phyloP scores from a whole-genome alignment of 441 rosid genomes.

The Bruguiera hainesii region DNA sequence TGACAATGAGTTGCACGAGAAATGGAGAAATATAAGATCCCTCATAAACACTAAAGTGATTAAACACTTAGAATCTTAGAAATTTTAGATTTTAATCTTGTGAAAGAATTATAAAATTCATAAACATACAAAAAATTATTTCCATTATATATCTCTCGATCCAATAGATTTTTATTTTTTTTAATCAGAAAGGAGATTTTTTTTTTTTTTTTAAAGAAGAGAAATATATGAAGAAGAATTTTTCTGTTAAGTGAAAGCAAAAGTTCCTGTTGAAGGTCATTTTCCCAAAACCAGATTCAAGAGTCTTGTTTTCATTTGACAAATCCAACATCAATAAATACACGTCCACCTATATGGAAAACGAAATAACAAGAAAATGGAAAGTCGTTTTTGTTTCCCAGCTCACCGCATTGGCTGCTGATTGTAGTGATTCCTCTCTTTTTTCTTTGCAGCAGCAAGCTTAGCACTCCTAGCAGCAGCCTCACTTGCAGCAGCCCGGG shows the following conservation, averaged over 20 bases:
- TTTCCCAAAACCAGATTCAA: slow-evolving; percentile 16
- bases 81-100: no score
- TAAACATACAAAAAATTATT: no score
- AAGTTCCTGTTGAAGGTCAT: slow-evolving; percentile 19
- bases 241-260: neutral
- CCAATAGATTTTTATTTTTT: no score
- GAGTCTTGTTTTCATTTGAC: slow-evolving; percentile 25
- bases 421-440: slow-evolving; percentile 63
- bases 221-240: neutral
- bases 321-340: slow-evolving; percentile 33
- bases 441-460: slow-evolving; percentile 62
- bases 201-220: neutral
- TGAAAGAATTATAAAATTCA: no score
- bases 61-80: no score
- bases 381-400: neutral
- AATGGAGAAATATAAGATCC: no score
- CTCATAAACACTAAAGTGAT: no score
- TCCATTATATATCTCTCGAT: no score
- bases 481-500: slow-evolving; percentile 54
- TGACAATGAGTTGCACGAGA: no score
- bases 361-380: neutral
- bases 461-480: slow-evolving; percentile 59
- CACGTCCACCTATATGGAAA: slow-evolving; percentile 27
- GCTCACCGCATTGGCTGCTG: slow-evolving; percentile 56
- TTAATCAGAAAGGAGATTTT: no score